These are phyloP conservation scores for Pythium utonaiense DNA, from an alignment of 352 stramenopile genomes.

Conservation along the genomic window DNA sequence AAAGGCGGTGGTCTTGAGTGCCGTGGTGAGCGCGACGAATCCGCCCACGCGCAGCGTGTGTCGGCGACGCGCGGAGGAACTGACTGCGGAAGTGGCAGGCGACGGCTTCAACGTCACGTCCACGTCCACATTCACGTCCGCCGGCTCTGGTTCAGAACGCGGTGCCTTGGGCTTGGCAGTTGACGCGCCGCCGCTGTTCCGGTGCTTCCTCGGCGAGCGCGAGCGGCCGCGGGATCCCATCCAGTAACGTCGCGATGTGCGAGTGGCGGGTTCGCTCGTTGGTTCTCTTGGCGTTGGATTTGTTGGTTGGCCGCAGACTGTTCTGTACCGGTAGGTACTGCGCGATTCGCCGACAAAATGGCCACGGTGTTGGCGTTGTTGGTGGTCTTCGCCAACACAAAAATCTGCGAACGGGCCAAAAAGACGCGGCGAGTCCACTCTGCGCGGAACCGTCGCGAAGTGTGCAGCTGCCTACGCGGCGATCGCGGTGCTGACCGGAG, in stretches of 20 bases:
- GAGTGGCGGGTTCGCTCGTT: neutral
- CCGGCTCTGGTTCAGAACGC: too few relatives aligned
- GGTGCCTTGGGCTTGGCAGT: neutral
- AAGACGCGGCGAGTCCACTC: neutral
- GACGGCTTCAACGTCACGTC: constrained; percentile 5
- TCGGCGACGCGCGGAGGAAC: neutral
- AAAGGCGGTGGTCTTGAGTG: constrained; percentile 3
- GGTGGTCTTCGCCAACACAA: neutral
- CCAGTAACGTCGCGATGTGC: neutral
- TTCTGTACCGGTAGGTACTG: constrained; percentile 17
- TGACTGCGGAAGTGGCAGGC: constrained; percentile 17
- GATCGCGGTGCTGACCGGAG: neutral
- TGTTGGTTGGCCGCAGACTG: constrained; percentile 19
- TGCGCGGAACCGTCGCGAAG: neutral
- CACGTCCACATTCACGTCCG: too few relatives aligned
- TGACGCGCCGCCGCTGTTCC: neutral
- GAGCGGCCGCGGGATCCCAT: neutral
- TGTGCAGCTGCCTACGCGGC: constrained; percentile 1
- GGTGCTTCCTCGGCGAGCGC: neutral
- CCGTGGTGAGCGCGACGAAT: constrained; percentile 2
- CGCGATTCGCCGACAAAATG: neutral
- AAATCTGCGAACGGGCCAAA: neutral
- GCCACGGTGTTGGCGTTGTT: neutral
- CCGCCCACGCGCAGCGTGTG: constrained; percentile 2
- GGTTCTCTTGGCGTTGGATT: constrained; percentile 5